Percentiles rank a stretch among this genome's conserved stretches.
Evolutionary conservation across 2,329 filamentous ascomycete species (phyloP).

Genomic region (Trichoderma gracile): DNA sequence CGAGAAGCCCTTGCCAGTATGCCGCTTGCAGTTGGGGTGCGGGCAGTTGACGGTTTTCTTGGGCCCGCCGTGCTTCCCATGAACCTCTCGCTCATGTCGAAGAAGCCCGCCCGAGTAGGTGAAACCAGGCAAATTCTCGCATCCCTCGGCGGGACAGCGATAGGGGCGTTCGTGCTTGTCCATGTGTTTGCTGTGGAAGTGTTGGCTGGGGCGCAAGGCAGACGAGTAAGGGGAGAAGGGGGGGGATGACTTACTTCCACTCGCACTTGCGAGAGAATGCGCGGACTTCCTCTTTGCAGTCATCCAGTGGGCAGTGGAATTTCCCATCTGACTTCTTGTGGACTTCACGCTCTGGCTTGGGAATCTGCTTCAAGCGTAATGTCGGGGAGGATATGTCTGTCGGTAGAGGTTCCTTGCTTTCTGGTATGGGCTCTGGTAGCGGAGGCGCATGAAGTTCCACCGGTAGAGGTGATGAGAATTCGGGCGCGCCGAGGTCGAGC

Average conservation of each 20-base stretch:
- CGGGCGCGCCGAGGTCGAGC: constrained; percentile 41
- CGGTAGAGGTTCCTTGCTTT: constrained; percentile 41
- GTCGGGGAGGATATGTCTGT: constrained; percentile 38
- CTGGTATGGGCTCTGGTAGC: constrained; percentile 38
- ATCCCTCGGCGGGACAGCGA: constrained; percentile 77
- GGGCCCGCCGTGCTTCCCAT: constrained; percentile 84
- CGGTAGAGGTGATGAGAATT: constrained; percentile 41
- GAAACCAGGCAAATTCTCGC: constrained; percentile 89
- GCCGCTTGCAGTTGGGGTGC: constrained; percentile 83
- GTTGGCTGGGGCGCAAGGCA: constrained; percentile 32
- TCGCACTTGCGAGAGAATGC: constrained; percentile 84
- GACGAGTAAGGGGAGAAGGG: background rate
- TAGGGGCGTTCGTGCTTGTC: constrained; percentile 96
- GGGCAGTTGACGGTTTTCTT: constrained; percentile 87
- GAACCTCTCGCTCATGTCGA: constrained; percentile 89
- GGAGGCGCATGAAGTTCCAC: constrained; percentile 37
- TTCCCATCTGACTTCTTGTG: constrained; percentile 70
- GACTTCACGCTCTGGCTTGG: constrained; percentile 59
- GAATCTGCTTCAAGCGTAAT: constrained; percentile 53
- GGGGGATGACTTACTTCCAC: constrained; percentile 72
- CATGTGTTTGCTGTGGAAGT: constrained; percentile 79
- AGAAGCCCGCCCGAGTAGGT: constrained; percentile 91
- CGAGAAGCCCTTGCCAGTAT: constrained; percentile 85
- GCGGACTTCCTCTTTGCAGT: constrained; percentile 65
- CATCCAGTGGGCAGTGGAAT: constrained; percentile 70